phyloP scores from a whole-genome alignment of 2,329 filamentous ascomycete species.

The Helicocarpus griseus region DNA sequence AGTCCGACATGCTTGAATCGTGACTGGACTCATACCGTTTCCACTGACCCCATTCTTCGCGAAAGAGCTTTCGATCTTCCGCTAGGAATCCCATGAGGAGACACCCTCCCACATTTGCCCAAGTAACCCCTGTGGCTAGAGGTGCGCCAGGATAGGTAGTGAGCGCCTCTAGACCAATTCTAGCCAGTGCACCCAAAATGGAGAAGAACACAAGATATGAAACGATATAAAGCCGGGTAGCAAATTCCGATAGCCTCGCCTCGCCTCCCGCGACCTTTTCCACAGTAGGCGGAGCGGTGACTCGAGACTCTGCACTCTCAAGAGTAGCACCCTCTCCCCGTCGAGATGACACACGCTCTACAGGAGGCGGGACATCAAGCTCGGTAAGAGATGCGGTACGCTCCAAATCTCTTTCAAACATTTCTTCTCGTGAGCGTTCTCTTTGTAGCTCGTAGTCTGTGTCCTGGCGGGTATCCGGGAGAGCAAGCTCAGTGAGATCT shows the following conservation, averaged over 20 bases:
- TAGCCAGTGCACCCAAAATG: conserved; percentile 71
- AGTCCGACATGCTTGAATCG: background rate
- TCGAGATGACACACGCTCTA: conserved; percentile 31
- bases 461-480: background rate
- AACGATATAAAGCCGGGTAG: conserved; percentile 58
- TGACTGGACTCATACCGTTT: background rate
- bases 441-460: conserved; percentile 3
- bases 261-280: conserved; percentile 6
- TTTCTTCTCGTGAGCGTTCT: conserved; percentile 5
- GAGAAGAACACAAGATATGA: conserved; percentile 82
- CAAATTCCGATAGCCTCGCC: conserved; percentile 37
- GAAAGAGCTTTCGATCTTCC: conserved; percentile 69
- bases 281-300: conserved; percentile 11
- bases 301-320: conserved; percentile 18
- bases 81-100: conserved; percentile 75
- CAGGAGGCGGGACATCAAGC: conserved; percentile 30
- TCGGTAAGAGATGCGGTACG: conserved; percentile 17
- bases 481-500: background rate
- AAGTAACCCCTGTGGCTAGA: conserved; percentile 63
- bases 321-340: conserved; percentile 31
- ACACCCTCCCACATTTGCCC: conserved; percentile 80
- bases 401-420: conserved; percentile 1
- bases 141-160: conserved; percentile 72
- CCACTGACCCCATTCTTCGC: conserved; percentile 49
- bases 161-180: conserved; percentile 68